Evolutionary conservation across 1,284 basidiomycete species (phyloP), one percentile per base, ranked within the genome.

Genomic region (Omphalotus olearius): DNA sequence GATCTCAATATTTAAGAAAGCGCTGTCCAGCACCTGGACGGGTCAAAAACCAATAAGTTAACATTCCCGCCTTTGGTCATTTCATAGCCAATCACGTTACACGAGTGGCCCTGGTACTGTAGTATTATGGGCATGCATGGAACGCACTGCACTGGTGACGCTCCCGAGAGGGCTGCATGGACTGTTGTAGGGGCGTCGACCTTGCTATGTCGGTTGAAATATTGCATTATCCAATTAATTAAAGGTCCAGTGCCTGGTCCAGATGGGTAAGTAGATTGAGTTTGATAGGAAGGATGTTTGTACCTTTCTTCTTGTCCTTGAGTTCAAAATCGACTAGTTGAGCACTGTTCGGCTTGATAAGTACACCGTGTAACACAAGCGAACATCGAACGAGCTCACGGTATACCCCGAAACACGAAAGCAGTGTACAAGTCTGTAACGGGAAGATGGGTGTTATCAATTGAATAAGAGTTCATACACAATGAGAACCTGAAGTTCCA

Each of bases 41-140:
- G 89, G 69, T 94, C 90, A 56, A 93, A 90, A 7, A 80, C 70
- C 9, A 94, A 70, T 1, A 95, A 72, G 57, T 81, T 84, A 37
- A 79, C 72, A 11, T 72, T 67, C 5, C 83, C 85, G 17, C 71
- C 72, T 56, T 74, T 76, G 26, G 69, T 73, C 36, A 83, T 67
- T 63, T 94, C 90, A 59, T 87, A 93, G 1, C 92, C 92, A 1
- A 94, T 75, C 13, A 95, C 82, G 1, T 85, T 86, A n/a, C 88
- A 70, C 13, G 92, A 94, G 68, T 95, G 92, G 0, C 91, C 90
- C 3, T 76, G 64, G 59, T 91, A 83, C 72, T 94, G 83, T 41
- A 95, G 70, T 36, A 95, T 83, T 16, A 95, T 61, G 3, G 92
- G 92, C 76, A 91, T 83, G 59, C 76, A 80, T 30, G 78, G 65